Conservation (phyloP, 305 asterid species). For the Fraxinus greggii region DNA sequence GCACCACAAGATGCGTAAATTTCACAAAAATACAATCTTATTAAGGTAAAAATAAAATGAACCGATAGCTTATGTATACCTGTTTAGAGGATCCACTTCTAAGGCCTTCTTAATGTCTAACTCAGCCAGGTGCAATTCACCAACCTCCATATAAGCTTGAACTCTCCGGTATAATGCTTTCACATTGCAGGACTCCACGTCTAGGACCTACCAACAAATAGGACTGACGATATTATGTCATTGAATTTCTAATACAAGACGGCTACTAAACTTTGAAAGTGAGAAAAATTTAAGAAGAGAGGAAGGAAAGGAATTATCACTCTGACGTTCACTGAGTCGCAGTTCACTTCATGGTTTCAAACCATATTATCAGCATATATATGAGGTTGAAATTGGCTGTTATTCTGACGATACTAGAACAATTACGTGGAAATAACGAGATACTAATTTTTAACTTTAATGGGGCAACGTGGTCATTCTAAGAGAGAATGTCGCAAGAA, state of each 20-base stretch:
- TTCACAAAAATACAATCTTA: background rate
- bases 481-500: background rate
- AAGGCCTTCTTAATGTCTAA: constrained; percentile 59
- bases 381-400: background rate
- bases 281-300: background rate
- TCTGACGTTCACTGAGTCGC: background rate
- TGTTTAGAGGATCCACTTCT: constrained; percentile 61
- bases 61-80: constrained; percentile 30
- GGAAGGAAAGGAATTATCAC: background rate
- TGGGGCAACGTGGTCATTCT: background rate
- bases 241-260: background rate
- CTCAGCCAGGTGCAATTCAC: constrained; percentile 59
- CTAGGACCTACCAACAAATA: constrained; percentile 45
- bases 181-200: constrained; percentile 55
- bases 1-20: background rate
- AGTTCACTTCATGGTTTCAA: background rate
- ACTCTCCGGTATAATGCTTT: constrained; percentile 77
- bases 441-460: background rate
- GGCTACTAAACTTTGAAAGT: background rate
- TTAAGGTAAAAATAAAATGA: background rate
- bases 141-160: constrained; percentile 55
- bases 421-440: background rate
- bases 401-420: background rate
- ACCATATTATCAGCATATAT: background rate
- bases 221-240: background rate